Percentiles rank a stretch among this genome's conserved stretches.
Evolutionary conservation across 768 basidiomycete species (phyloP).

Genomic region (Boletus tylopilopsis): DNA sequence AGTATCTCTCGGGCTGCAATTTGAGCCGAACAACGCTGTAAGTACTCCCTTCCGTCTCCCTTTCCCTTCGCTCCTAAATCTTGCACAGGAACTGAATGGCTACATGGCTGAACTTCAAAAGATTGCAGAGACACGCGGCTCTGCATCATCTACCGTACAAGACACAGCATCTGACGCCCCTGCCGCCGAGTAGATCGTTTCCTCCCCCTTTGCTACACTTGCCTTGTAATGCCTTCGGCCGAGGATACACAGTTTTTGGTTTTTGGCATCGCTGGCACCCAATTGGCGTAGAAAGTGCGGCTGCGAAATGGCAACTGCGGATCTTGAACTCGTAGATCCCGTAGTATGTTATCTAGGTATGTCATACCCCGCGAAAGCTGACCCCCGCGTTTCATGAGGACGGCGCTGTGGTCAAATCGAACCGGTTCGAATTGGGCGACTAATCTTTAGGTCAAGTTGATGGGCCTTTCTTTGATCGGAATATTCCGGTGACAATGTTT

Average conservation of each 20-base stretch:
- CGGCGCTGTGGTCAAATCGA: too few relatives aligned
- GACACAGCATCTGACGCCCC: not conserved
- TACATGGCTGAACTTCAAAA: slow-evolving; percentile 32
- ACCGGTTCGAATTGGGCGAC: not conserved
- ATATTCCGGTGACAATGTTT: not conserved
- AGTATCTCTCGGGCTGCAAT: slow-evolving; percentile 77
- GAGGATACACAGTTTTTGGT: slow-evolving; percentile 2
- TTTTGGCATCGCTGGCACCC: not conserved
- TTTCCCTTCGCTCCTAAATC: slow-evolving; percentile 7
- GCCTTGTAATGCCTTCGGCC: slow-evolving; percentile 3
- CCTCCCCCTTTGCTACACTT: not conserved
- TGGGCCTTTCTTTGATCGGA: not conserved
- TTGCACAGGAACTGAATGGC: slow-evolving; percentile 27
- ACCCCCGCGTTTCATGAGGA: too few relatives aligned
- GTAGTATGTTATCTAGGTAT: too few relatives aligned
- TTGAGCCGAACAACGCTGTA: slow-evolving; percentile 68
- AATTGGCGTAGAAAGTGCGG: not conserved
- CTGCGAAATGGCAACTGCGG: too few relatives aligned
- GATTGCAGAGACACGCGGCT: slow-evolving; percentile 14
- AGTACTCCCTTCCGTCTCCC: slow-evolving; percentile 10
- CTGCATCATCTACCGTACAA: not conserved
- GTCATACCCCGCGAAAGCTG: too few relatives aligned
- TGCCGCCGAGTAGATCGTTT: slow-evolving; percentile 12
- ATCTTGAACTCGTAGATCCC: too few relatives aligned
- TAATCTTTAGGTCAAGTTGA: too few relatives aligned